Percentiles rank a stretch among this genome's conserved stretches.
phyloP scores from a whole-genome alignment of 495 filamentous ascomycete species.

The Poronia punctata region DNA sequence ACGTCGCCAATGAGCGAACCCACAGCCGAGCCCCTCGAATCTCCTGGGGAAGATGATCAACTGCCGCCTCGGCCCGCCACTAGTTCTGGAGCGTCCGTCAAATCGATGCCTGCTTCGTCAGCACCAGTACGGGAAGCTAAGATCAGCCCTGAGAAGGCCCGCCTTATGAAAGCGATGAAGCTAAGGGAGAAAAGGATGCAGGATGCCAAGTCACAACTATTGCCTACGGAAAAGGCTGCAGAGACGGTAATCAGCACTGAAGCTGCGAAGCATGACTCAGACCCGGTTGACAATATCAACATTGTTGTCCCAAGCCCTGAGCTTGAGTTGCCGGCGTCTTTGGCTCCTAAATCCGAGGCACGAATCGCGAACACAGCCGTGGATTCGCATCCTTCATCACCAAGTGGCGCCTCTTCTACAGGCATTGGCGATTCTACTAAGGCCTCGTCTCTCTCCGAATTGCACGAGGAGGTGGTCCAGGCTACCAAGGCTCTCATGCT shows the following conservation, averaged over 20 bases:
- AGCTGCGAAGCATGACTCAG: conserved; percentile 9
- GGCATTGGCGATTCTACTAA: conserved; percentile 47
- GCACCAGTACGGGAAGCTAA: conserved; percentile 44
- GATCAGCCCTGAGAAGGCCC: conserved; percentile 81
- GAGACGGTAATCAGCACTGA: conserved; percentile 18
- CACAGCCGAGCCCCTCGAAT: conserved; percentile 18
- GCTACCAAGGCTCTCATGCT: conserved; percentile 14
- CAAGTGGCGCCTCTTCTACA: conserved; percentile 34
- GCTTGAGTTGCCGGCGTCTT: conserved; percentile 28
- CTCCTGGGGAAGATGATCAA: conserved; percentile 29
- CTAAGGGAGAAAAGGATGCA: conserved; percentile 71
- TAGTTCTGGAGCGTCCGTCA: conserved; percentile 46
- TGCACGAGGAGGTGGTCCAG: conserved; percentile 45
- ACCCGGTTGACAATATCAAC: conserved; percentile 12
- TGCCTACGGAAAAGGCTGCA: conserved; percentile 7
- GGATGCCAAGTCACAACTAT: conserved; percentile 26
- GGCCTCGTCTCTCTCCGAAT: conserved; percentile 49
- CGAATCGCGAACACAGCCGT: conserved; percentile 27
- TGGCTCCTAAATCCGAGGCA: conserved; percentile 25
- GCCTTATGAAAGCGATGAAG: conserved; percentile 90
- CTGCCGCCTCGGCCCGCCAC: conserved; percentile 38
- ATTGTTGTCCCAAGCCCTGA: conserved; percentile 29
- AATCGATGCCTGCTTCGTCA: conserved; percentile 33
- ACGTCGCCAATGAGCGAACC: conserved; percentile 10
- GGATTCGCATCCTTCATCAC: conserved; percentile 48